Base-by-base conservation (phyloP, 176 grass and related monocot species). In the Phragmites australis region DNA sequence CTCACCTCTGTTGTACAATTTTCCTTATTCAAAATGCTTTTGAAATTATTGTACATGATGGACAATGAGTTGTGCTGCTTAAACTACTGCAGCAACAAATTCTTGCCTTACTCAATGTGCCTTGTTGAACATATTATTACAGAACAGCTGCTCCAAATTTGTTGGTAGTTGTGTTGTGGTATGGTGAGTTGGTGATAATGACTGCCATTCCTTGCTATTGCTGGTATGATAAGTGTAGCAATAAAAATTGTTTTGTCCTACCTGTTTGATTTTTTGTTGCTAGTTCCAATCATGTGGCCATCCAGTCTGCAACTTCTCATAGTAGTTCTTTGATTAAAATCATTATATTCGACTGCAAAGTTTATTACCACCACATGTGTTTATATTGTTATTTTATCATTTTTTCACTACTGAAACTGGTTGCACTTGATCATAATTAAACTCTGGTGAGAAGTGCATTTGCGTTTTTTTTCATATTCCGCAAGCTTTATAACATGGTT, bases 21-120 rank as follows among this genome's bases (percentile, higher is more conserved):
- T n/a, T 74, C 31, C 32, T 76, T 43, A 6, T 66, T 58, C 9
- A 22, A 58, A 88, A 48, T 72, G 14, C 73, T 25, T 51, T 53
- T 27, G 17, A 31, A 43, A 49, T 19, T 78, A 11, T 42, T 42
- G 23, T 4, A 6, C 1, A 9, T 62, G 26, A 68, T 70, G 26
- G 32, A 16, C 47, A 66, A 47, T 19, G 26, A 25, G 25, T 27
- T 21, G 23, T 65, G 0, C 30, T 18, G 9, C 3, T 58, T 27
- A 40, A 60, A 72, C 39, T 4, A 55, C 23, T 44, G 48, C 46
- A 66, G 6, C 21, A 15, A 1, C 25, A 12, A 30, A 6, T 14
- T 65, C 25, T 51, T 34, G 44, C 52, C 3, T 48, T 32, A 50
- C 19, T 26, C 50, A 40, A 14, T 84, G 50, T 42, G 26, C 41